Conservation (phyloP, 2,329 filamentous ascomycete genomes). For the Paecilomyces dactylethromorphus region DNA sequence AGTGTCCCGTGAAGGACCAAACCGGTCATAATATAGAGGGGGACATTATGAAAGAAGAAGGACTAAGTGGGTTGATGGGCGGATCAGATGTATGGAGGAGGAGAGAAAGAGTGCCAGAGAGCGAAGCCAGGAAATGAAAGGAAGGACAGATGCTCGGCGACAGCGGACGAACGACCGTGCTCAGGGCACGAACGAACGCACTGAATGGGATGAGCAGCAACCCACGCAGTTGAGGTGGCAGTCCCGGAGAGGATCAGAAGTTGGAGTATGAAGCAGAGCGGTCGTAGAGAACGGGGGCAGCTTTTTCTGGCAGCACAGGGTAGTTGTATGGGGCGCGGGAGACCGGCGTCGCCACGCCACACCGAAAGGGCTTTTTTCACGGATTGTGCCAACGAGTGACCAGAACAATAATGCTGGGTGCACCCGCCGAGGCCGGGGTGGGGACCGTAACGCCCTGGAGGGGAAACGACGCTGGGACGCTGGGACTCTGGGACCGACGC, state of each 20-base stretch:
- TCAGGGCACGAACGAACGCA: neutral
- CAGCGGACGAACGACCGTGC: neutral
- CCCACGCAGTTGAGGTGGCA: neutral
- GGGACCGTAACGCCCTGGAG: neutral
- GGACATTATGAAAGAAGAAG: slow-evolving; percentile 6
- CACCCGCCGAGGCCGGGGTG: neutral
- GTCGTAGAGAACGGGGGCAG: neutral
- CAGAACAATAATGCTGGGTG: neutral
- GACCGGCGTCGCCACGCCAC: neutral
- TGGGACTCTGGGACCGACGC: too few relatives aligned
- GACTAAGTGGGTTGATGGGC: neutral
- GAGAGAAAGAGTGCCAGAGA: neutral
- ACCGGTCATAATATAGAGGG: slow-evolving; percentile 9
- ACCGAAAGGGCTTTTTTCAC: neutral
- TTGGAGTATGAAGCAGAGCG: neutral
- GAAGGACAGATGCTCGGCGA: neutral
- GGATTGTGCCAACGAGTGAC: too few relatives aligned
- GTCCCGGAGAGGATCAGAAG: neutral
- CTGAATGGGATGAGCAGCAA: neutral
- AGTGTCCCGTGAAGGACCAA: slow-evolving; percentile 10
- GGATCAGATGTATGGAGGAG: neutral
- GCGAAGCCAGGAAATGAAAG: neutral
- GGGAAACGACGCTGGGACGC: too few relatives aligned
- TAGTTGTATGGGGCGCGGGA: neutral
- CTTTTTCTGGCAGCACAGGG: neutral